Evolutionary conservation across 306 rosid species (phyloP).

Genomic region (Citrullus mucosospermus): DNA sequence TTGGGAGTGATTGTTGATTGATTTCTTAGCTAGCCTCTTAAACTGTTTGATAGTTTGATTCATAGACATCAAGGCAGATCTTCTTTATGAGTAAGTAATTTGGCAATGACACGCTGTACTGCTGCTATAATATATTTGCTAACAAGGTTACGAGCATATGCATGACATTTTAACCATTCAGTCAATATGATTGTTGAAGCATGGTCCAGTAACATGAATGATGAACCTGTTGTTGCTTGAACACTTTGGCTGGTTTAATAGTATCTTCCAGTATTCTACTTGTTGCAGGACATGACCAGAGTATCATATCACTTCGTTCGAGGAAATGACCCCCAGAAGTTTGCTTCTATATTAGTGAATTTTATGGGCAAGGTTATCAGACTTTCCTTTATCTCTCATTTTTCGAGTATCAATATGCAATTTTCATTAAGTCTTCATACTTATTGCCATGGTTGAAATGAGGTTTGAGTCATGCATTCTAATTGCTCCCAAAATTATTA

Average conservation of each 20-base stretch:
- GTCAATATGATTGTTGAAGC: not conserved
- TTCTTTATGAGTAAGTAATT: not conserved
- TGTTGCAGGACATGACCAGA: constrained; percentile 77
- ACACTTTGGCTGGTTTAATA: not conserved
- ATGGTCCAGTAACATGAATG: not conserved
- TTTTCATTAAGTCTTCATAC: not conserved
- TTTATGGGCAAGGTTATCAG: constrained; percentile 74
- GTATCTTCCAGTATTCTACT: constrained; percentile 13
- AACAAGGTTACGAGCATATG: not conserved
- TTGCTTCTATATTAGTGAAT: constrained; percentile 61
- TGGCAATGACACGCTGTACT: not conserved
- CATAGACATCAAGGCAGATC: not conserved
- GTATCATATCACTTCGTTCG: constrained; percentile 63
- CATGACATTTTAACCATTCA: not conserved
- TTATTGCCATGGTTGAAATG: not conserved
- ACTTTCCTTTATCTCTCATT: not conserved
- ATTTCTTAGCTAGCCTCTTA: not conserved
- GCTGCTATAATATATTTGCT: not conserved
- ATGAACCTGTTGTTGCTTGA: not conserved
- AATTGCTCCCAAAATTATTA: not conserved
- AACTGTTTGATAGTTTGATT: not conserved
- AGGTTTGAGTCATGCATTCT: not conserved
- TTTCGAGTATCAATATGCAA: constrained; percentile 5
- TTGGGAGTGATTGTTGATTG: not conserved
- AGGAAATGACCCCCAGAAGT: constrained; percentile 73